Evolutionary conservation across 2,329 filamentous ascomycete species (phyloP).

Genomic region (Xylaria sp.): DNA sequence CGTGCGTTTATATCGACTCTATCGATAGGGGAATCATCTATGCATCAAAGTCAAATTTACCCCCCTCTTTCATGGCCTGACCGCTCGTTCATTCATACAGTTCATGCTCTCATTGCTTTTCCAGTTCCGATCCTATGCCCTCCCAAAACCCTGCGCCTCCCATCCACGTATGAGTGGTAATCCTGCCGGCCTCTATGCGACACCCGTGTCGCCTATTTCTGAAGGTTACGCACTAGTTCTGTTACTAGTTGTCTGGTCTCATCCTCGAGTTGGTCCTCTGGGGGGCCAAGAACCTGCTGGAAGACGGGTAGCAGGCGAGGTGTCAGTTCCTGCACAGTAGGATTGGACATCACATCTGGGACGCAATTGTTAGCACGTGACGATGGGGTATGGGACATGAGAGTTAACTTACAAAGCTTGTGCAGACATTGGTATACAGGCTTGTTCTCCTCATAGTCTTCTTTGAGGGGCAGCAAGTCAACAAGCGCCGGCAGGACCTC

Average conservation of each 20-base stretch:
- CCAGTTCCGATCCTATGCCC: constrained; percentile 21
- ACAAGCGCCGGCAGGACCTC: constrained; percentile 86
- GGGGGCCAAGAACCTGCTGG: constrained; percentile 75
- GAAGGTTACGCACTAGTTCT: constrained; percentile 63
- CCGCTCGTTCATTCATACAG: constrained; percentile 47
- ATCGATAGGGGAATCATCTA: constrained; percentile 51
- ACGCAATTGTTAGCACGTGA: constrained; percentile 38
- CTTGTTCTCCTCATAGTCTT: constrained; percentile 97
- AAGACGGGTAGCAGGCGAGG: constrained; percentile 76
- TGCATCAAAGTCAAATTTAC: constrained; percentile 39
- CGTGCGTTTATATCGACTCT: constrained; percentile 37
- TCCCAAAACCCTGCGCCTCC: constrained; percentile 12
- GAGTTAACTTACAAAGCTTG: constrained; percentile 75
- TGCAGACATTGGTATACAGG: constrained; percentile 92
- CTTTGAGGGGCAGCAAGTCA: constrained; percentile 83
- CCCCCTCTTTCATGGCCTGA: constrained; percentile 35
- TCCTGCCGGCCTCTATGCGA: constrained; percentile 5
- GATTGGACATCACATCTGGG: constrained; percentile 73
- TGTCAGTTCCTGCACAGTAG: constrained; percentile 76
- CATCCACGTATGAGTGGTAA: constrained; percentile 19
- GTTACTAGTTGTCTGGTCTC: constrained; percentile 75
- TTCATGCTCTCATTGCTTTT: constrained; percentile 44
- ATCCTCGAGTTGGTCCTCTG: constrained; percentile 79
- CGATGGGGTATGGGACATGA: neutral
- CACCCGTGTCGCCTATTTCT: constrained; percentile 37